A percentile compares a stretch with the other conserved stretches of the same genome.
Conservation (phyloP, 2,329 filamentous ascomycete genomes). For the Tolypocladium inflatum region DNA sequence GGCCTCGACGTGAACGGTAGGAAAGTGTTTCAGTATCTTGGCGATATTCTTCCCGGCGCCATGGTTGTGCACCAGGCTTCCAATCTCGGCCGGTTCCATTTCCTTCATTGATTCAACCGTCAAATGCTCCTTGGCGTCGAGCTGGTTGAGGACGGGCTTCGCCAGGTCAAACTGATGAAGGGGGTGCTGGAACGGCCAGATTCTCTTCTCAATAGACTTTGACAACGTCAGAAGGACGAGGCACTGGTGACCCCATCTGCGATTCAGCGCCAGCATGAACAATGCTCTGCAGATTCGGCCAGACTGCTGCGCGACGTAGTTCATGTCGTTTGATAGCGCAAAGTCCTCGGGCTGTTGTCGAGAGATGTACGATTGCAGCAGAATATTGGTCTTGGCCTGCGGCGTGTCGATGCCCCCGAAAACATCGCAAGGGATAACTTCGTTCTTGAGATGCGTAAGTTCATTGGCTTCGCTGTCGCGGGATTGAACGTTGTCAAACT, state of each 20-base stretch:
- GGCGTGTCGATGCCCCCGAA: slow-evolving; percentile 60
- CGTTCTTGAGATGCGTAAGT: slow-evolving; percentile 61
- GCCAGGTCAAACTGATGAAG: slow-evolving; percentile 92
- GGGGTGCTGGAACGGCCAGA: slow-evolving; percentile 93
- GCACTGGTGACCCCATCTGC: slow-evolving; percentile 93
- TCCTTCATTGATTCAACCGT: slow-evolving; percentile 81
- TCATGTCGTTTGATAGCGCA: slow-evolving; percentile 80
- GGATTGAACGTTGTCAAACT: slow-evolving; percentile 95
- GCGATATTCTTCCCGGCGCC: slow-evolving; percentile 75
- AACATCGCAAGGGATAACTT: slow-evolving; percentile 68
- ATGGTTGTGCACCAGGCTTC: slow-evolving; percentile 81
- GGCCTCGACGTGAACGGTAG: slow-evolving; percentile 79
- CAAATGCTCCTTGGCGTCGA: slow-evolving; percentile 69
- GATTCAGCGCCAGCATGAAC: slow-evolving; percentile 95
- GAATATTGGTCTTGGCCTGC: slow-evolving; percentile 90
- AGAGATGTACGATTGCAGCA: slow-evolving; percentile 91
- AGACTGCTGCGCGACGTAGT: slow-evolving; percentile 92
- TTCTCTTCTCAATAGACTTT: slow-evolving; percentile 92
- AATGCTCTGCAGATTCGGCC: slow-evolving; percentile 88
- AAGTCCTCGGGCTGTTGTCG: slow-evolving; percentile 85
- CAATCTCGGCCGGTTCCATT: slow-evolving; percentile 89
- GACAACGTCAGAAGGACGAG: slow-evolving; percentile 82
- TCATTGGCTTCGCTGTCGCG: slow-evolving; percentile 87
- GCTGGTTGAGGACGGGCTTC: slow-evolving; percentile 68
- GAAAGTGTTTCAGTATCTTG: slow-evolving; percentile 81